Evolutionary conservation across 2,329 filamentous ascomycete species (phyloP).

Genomic region (Aspergillus latus): DNA sequence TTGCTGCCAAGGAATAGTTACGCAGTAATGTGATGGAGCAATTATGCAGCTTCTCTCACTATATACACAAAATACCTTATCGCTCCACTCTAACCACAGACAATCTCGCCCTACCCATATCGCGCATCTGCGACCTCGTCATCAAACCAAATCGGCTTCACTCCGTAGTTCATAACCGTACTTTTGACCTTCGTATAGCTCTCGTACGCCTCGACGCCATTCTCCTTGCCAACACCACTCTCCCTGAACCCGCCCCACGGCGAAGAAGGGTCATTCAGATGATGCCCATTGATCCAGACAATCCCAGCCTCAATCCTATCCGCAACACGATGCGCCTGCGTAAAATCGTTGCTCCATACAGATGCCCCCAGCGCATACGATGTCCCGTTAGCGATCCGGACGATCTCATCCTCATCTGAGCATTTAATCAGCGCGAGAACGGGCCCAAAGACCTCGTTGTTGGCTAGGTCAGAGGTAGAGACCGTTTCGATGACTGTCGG

Average conservation of each 20-base stretch:
- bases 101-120: constrained; percentile 52
- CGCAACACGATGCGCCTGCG: constrained; percentile 49
- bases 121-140: constrained; percentile 58
- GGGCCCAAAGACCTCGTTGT: constrained; percentile 53
- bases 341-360: constrained; percentile 53
- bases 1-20: too few species aligned
- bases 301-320: constrained; percentile 52
- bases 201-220: constrained; percentile 63
- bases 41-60: too few species aligned
- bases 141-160: constrained; percentile 67
- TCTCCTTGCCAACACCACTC: constrained; percentile 71
- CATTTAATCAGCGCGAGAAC: constrained; percentile 53
- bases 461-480: constrained; percentile 27
- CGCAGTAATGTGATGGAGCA: too few species aligned
- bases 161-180: constrained; percentile 62
- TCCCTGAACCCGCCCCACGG: constrained; percentile 68
- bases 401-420: constrained; percentile 48
- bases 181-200: constrained; percentile 53
- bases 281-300: constrained; percentile 56
- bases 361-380: constrained; percentile 53
- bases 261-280: constrained; percentile 70
- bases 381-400: constrained; percentile 51
- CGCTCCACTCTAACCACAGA: too few species aligned
- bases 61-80: too few species aligned
- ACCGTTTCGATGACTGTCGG: constrained; percentile 44